These are phyloP conservation scores for Cladosporium phlei DNA, from an alignment of 2,329 filamentous ascomycete species.

Conservation along the genomic window DNA sequence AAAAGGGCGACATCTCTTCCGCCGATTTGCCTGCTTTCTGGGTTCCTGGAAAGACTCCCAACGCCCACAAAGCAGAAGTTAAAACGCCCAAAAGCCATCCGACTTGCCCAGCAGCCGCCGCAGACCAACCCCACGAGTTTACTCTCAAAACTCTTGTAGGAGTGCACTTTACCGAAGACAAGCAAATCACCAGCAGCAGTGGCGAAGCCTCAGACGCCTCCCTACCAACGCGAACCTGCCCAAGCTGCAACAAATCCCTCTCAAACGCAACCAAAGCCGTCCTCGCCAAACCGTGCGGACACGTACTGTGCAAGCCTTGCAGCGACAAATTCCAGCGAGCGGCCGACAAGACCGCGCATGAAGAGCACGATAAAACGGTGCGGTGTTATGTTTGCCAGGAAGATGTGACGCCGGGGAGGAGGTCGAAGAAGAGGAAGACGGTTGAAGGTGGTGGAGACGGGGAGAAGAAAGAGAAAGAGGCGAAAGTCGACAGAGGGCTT, in stretches of 20 bases:
- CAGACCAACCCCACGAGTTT: conserved; percentile 64
- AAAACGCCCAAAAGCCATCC: conserved; percentile 55
- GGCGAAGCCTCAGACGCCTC: conserved; percentile 27
- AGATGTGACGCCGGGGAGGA: conserved; percentile 53
- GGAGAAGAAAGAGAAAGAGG: conserved; percentile 47
- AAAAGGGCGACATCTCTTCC: conserved; percentile 59
- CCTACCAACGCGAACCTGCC: conserved; percentile 61
- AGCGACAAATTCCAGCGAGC: conserved; percentile 76
- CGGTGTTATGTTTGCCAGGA: conserved; percentile 84
- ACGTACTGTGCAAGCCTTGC: conserved; percentile 83
- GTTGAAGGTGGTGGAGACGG: conserved; percentile 28
- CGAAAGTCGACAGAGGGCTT: conserved; percentile 62
- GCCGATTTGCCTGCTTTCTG: conserved; percentile 82
- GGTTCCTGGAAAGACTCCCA: conserved; percentile 78
- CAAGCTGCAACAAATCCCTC: conserved; percentile 76
- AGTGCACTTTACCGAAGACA: conserved; percentile 61
- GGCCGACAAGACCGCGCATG: conserved; percentile 53
- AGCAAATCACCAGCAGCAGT: not conserved
- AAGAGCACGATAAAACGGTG: conserved; percentile 48
- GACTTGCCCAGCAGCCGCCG: conserved; percentile 69
- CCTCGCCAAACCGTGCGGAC: conserved; percentile 81
- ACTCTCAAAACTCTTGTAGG: conserved; percentile 73
- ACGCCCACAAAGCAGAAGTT: conserved; percentile 41
- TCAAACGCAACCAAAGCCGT: conserved; percentile 78
- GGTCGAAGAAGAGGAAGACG: conserved; percentile 21